Evolutionary conservation across 73 alveolate genomes (phyloP).

Genomic region (Blepharisma stoltei): DNA sequence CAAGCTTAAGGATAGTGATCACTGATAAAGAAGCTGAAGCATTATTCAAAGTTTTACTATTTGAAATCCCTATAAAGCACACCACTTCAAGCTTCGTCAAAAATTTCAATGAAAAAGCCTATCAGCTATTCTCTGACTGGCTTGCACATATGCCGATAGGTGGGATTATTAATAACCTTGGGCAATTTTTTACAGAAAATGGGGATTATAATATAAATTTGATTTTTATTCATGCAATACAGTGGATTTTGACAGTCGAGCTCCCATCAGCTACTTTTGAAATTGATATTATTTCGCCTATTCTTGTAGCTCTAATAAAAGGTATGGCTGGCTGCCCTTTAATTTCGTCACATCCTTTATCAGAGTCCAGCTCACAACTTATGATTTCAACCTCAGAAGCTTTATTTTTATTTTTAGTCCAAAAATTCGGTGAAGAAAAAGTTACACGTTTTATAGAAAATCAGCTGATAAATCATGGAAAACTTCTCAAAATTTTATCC

Average conservation of each 20-base stretch:
- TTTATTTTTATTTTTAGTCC: not conserved
- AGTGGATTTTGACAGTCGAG: conserved; percentile 4
- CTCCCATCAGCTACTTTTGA: not conserved
- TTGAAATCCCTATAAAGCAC: not conserved
- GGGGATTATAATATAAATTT: not conserved
- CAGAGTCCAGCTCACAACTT: not conserved
- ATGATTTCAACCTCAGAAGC: not conserved
- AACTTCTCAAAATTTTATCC: not conserved
- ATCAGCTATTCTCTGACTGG: conserved; percentile 23
- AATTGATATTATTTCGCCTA: not conserved
- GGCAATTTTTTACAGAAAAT: not conserved
- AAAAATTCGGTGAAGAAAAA: conserved; percentile 2
- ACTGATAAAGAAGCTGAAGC: conserved; percentile 18
- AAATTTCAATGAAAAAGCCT: not conserved
- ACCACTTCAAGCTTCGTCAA: not conserved
- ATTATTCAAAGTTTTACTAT: conserved; percentile 1
- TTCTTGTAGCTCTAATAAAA: not conserved
- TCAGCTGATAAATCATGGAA: not conserved
- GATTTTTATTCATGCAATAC: not conserved
- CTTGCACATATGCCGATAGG: conserved; percentile 1
- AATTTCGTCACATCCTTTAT: conserved; percentile 10
- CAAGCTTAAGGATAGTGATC: not conserved
- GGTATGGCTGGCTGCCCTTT: conserved; percentile 23
- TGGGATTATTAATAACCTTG: not conserved
- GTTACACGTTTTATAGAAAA: not conserved